A percentile compares a stretch with the other conserved stretches of the same genome.
These are phyloP conservation scores for Leishmania guyanensis DNA, from an alignment of 208 protist genomes.

Conservation along the genomic window DNA sequence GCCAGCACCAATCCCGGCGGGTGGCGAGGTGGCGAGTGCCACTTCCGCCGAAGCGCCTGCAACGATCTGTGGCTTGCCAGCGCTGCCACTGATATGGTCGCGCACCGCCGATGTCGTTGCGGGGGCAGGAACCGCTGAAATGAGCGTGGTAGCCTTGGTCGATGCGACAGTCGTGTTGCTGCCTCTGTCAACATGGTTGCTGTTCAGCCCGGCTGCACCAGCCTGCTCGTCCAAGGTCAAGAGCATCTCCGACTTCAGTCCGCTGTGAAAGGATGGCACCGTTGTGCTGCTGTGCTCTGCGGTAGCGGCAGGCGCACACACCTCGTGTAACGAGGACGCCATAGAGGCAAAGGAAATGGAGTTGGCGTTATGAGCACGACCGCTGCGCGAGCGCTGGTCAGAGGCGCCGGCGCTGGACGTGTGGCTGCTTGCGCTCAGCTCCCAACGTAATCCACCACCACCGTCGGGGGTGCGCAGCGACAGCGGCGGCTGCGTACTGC, in stretches of 20 bases:
- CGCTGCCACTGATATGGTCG: not conserved
- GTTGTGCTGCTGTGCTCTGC: not conserved
- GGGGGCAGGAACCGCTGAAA: not conserved
- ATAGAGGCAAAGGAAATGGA: not conserved
- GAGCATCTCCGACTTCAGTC: not conserved
- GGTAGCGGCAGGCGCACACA: not conserved
- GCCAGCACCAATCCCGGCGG: not conserved
- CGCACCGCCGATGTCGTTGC: not conserved
- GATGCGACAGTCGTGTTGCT: not conserved
- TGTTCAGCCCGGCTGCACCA: not conserved
- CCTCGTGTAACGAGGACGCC: not conserved
- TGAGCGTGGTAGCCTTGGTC: not conserved
- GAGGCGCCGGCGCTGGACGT: conserved; percentile 20
- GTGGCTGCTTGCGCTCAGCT: conserved; percentile 5
- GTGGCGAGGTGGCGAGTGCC: not conserved
- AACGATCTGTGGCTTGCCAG: not conserved
- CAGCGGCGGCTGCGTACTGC: conserved; percentile 18
- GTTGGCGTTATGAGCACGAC: not conserved
- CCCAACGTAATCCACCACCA: not conserved
- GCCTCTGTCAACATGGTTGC: not conserved
- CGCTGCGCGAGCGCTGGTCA: conserved; percentile 2
- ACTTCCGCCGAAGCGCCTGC: not conserved
- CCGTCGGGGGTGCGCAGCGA: conserved; percentile 11
- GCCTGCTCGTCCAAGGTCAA: conserved; percentile 14
- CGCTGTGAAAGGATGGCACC: not conserved